Evolutionary conservation across 371 early-diverging fungal species (phyloP).

Genomic region (Rhizopus delemar): DNA sequence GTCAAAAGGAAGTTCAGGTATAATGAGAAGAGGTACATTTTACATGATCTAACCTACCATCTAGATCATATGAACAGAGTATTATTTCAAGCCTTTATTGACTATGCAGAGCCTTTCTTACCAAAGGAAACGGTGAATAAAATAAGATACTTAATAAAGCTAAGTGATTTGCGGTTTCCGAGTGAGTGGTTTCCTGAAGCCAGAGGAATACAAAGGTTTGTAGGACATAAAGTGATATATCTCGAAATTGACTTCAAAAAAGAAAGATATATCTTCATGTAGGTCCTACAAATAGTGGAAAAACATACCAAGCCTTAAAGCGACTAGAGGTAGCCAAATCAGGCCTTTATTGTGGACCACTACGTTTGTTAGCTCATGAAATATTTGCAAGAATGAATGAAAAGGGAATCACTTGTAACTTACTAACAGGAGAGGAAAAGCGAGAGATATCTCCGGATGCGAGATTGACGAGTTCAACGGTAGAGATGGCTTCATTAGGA

Average conservation of each 20-base stretch:
- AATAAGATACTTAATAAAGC: constrained; percentile 55
- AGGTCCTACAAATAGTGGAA: constrained; percentile 97
- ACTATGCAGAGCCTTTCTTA: constrained; percentile 39
- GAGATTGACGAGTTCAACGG: constrained; percentile 71
- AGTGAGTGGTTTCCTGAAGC: constrained; percentile 81
- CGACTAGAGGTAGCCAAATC: constrained; percentile 63
- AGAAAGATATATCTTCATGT: constrained; percentile 89
- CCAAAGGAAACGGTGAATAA: constrained; percentile 34
- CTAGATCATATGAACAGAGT: constrained; percentile 30
- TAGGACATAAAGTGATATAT: background rate
- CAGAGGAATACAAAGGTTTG: constrained; percentile 68
- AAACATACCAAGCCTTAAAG: constrained; percentile 87
- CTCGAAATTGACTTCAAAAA: background rate
- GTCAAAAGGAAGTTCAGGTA: constrained; percentile 17
- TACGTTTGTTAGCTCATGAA: constrained; percentile 92
- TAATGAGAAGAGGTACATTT: background rate
- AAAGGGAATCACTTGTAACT: constrained; percentile 73
- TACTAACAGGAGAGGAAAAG: constrained; percentile 92
- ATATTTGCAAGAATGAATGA: constrained; percentile 84
- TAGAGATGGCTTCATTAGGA: constrained; percentile 85
- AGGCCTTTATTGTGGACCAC: constrained; percentile 91
- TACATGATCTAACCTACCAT: background rate
- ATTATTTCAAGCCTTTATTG: constrained; percentile 37
- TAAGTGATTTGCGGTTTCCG: constrained; percentile 78
- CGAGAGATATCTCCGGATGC: constrained; percentile 55